Percentiles rank a stretch among this genome's conserved stretches.
Conservation (phyloP, 306 rosid species). For the Nissolia schottii region DNA sequence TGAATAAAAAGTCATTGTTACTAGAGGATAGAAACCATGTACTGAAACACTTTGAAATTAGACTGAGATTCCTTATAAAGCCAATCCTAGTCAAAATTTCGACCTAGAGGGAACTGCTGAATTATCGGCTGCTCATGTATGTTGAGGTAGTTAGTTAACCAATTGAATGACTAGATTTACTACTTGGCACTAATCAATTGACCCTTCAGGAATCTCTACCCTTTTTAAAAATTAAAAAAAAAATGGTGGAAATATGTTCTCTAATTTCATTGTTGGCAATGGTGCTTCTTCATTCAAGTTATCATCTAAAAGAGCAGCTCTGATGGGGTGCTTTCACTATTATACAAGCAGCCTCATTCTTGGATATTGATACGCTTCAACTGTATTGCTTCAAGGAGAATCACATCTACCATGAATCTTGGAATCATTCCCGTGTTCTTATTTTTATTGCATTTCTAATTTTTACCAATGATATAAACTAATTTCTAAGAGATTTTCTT, state of each 20-base stretch:
- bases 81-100: background rate
- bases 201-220: background rate
- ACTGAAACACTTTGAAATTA: no score
- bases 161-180: background rate
- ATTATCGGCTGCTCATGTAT: background rate
- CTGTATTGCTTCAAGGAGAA: background rate
- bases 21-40: background rate
- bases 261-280: background rate
- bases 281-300: background rate
- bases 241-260: background rate
- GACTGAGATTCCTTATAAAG: no score
- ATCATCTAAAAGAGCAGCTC: background rate
- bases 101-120: background rate
- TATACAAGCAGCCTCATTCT: background rate
- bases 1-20: background rate
- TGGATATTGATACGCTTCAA: background rate
- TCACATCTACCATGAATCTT: background rate
- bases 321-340: background rate
- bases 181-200: background rate
- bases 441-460: constrained; percentile 8
- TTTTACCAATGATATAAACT: background rate
- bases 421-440: background rate
- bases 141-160: background rate
- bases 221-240: background rate
- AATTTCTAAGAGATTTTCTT: constrained; percentile 1